Conservation (phyloP, 257 asterid genomes). For the Primulina huaijiensis region DNA sequence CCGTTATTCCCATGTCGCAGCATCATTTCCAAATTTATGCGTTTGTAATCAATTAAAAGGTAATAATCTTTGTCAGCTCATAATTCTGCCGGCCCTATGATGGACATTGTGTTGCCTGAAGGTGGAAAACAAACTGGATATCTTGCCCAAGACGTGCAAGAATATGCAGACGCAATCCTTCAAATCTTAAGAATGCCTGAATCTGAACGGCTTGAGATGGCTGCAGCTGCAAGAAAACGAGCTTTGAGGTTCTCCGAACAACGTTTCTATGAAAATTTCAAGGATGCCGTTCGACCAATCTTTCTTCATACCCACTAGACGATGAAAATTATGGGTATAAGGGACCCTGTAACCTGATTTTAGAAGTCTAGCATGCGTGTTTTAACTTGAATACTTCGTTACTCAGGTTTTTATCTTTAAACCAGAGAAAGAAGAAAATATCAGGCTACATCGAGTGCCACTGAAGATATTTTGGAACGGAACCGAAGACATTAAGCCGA, state of each 20-base stretch:
- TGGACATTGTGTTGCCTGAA: slow-evolving; percentile 85
- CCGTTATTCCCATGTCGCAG: neutral
- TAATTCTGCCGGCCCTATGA: slow-evolving; percentile 89
- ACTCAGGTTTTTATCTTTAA: neutral
- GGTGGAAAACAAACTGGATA: slow-evolving; percentile 82
- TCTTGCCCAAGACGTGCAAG: slow-evolving; percentile 64
- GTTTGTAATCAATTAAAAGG: neutral
- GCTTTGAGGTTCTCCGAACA: slow-evolving; percentile 77
- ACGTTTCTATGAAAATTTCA: slow-evolving; percentile 71
- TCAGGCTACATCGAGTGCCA: neutral
- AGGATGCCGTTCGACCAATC: slow-evolving; percentile 62
- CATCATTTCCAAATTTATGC: neutral
- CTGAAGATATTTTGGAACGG: neutral
- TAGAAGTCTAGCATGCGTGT: neutral
- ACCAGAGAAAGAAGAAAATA: neutral
- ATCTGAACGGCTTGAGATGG: slow-evolving; percentile 62
- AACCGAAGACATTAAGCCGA: neutral
- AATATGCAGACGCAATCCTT: slow-evolving; percentile 71
- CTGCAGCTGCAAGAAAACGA: slow-evolving; percentile 76
- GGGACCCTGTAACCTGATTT: neutral
- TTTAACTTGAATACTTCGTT: neutral
- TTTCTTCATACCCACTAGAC: slow-evolving; percentile 26
- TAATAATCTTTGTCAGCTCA: slow-evolving; percentile 51
- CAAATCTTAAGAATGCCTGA: slow-evolving; percentile 55
- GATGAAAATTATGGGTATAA: neutral